phyloP scores from a whole-genome alignment of 768 basidiomycete species.

The Heimioporus sp. region DNA sequence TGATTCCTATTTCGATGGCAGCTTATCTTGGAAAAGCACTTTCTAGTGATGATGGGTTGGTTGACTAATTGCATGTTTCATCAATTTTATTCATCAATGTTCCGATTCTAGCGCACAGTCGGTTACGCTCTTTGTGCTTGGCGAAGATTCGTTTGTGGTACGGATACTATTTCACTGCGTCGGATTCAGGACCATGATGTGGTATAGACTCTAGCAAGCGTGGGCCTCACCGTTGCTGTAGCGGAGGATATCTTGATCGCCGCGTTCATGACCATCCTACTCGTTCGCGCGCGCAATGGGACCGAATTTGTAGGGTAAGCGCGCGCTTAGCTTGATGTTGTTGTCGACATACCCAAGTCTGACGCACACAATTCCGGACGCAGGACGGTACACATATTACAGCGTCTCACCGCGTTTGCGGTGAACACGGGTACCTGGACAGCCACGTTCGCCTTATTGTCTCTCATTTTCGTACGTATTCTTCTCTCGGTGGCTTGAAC shows the following conservation, averaged over 20 bases:
- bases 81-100: too few relatives aligned
- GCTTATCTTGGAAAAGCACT: neutral
- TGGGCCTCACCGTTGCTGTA: neutral
- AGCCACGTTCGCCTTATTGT: conserved; percentile 48
- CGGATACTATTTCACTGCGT: neutral
- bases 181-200: neutral
- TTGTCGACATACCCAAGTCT: too few relatives aligned
- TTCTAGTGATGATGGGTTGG: neutral
- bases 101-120: too few relatives aligned
- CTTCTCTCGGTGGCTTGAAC: neutral
- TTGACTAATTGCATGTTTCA: neutral
- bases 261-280: neutral
- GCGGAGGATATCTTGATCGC: conserved; percentile 1
- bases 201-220: neutral
- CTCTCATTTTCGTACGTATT: conserved; percentile 44
- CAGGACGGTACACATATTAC: neutral
- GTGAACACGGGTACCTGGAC: conserved; percentile 39
- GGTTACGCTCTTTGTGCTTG: too few relatives aligned
- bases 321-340: neutral
- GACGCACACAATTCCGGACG: too few relatives aligned
- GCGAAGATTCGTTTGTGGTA: neutral
- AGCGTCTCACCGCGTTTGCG: neutral
- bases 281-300: neutral
- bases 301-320: neutral
- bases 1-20: neutral